A percentile compares a stretch with the other conserved stretches of the same genome.
Conservation (phyloP, 345 rosid species). For the Raphanus raphanistrum region DNA sequence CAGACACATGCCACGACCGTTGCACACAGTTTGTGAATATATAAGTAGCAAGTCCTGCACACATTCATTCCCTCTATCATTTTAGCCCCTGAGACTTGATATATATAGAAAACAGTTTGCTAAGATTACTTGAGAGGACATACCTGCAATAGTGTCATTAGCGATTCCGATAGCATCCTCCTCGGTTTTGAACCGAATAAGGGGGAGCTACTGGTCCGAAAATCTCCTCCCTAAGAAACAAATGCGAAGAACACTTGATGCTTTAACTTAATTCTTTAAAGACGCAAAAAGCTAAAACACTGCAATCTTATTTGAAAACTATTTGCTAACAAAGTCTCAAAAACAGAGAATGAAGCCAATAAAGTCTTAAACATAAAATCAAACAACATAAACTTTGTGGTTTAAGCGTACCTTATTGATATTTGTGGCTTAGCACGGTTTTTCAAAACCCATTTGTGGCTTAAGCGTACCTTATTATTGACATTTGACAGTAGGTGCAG, state of each 20-base stretch:
- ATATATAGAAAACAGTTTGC: neutral
- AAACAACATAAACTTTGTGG: too few relatives aligned
- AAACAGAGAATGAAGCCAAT: too few relatives aligned
- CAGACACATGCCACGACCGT: constrained; percentile 90
- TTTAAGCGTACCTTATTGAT: too few relatives aligned
- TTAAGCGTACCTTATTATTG: too few relatives aligned
- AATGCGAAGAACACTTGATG: neutral
- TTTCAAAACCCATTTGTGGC: too few relatives aligned
- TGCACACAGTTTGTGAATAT: constrained; percentile 84
- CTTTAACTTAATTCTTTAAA: neutral
- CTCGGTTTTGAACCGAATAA: constrained; percentile 78
- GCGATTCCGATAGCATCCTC: constrained; percentile 82
- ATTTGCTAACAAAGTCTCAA: too few relatives aligned
- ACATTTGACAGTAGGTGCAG: constrained; percentile 68
- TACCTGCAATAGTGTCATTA: constrained; percentile 85
- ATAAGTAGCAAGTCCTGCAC: constrained; percentile 93
- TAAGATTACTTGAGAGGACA: neutral
- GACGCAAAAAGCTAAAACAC: neutral
- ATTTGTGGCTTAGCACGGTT: too few relatives aligned
- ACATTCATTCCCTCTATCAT: neutral
- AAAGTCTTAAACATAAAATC: too few relatives aligned
- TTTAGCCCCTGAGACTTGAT: neutral
- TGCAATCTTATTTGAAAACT: neutral
- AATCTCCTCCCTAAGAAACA: constrained; percentile 66
- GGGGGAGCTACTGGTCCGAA: constrained; percentile 96